Evolutionary conservation across 306 rosid species (phyloP).

Genomic region (Dryas octopetala): DNA sequence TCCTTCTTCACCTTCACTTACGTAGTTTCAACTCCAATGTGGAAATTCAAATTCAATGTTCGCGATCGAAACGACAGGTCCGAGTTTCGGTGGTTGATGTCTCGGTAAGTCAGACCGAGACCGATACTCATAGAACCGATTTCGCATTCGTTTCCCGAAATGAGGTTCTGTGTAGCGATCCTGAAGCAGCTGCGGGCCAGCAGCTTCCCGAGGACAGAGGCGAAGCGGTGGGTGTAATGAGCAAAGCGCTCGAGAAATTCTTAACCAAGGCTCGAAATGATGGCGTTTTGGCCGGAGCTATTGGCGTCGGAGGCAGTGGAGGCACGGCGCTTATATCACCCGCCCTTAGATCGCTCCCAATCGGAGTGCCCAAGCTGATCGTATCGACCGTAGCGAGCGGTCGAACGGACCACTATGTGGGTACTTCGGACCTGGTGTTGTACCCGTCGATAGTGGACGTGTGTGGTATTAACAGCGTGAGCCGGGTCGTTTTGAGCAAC

Average conservation of each 20-base stretch:
- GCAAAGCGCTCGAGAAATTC: slow-evolving; percentile 57
- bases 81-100: slow-evolving; percentile 69
- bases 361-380: slow-evolving; percentile 80
- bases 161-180: slow-evolving; percentile 46
- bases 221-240: slow-evolving; percentile 64
- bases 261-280: slow-evolving; percentile 47
- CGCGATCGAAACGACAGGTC: slow-evolving; percentile 39
- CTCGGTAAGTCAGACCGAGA: slow-evolving; percentile 46
- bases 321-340: slow-evolving; percentile 77
- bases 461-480: slow-evolving; percentile 78
- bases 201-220: slow-evolving; percentile 67
- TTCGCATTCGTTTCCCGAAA: slow-evolving; percentile 62
- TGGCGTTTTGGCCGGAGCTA: slow-evolving; percentile 57
- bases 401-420: slow-evolving; percentile 76
- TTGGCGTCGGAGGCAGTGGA: slow-evolving; percentile 84
- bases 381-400: slow-evolving; percentile 94
- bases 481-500: slow-evolving; percentile 63
- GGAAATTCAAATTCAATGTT: slow-evolving; percentile 1
- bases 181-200: slow-evolving; percentile 23
- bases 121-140: slow-evolving; percentile 34
- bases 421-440: slow-evolving; percentile 70
- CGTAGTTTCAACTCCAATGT: neutral
- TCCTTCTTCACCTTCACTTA: neutral
- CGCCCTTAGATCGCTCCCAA: slow-evolving; percentile 60
- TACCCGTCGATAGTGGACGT: slow-evolving; percentile 78